Evolutionary conservation across 352 stramenopile species (phyloP).

Genomic region (Globisporangium irregulare): DNA sequence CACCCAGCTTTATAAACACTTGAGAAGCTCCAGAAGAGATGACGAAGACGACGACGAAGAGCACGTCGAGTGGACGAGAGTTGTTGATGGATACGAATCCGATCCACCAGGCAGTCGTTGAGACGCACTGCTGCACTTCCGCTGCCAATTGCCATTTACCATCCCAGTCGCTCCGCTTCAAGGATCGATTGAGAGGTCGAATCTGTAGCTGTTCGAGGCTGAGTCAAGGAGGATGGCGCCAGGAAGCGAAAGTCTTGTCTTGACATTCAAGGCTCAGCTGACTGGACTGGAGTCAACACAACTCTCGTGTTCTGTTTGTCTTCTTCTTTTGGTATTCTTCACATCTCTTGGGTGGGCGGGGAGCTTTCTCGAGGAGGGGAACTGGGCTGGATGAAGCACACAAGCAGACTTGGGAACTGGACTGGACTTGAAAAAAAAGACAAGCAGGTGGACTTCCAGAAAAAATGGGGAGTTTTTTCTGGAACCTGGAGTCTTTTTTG

Average conservation of each 20-base stretch:
- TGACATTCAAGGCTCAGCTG: neutral
- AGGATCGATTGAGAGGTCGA: neutral
- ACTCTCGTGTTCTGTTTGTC: neutral
- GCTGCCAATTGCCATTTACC: neutral
- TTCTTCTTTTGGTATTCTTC: neutral
- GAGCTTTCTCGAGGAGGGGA: neutral
- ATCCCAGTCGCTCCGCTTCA: neutral
- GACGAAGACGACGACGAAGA: neutral
- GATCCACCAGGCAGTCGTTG: no score
- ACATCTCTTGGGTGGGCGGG: no score
- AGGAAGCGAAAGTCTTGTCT: neutral
- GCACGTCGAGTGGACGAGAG: neutral
- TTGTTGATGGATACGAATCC: neutral
- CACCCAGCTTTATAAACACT: conserved; percentile 15
- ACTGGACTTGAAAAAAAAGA: neutral
- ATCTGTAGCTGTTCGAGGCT: neutral
- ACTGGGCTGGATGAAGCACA: neutral
- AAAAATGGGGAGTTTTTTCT: neutral
- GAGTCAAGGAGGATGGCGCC: neutral
- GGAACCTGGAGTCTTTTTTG: conserved; percentile 4
- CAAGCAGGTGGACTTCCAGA: neutral
- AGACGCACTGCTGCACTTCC: neutral
- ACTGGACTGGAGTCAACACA: neutral
- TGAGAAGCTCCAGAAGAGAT: neutral
- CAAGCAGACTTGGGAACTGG: neutral